Conservation (phyloP, 768 basidiomycete genomes). For the Kwoniella botswanensis region DNA sequence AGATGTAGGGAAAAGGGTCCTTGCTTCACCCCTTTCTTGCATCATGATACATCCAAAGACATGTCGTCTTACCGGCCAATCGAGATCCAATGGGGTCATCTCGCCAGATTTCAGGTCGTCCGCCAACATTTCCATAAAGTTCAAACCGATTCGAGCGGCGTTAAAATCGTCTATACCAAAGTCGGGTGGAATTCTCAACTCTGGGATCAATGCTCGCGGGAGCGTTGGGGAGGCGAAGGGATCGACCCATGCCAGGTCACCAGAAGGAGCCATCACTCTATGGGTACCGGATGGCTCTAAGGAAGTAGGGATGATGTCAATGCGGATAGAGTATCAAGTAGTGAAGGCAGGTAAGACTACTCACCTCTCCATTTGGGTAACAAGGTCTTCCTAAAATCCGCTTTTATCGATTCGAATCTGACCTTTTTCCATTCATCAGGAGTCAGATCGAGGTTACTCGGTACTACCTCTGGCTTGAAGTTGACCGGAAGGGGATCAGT, state of each 20-base stretch:
- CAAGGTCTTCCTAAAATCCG: neutral
- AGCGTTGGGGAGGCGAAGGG: neutral
- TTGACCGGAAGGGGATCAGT: neutral
- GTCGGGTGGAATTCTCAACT: neutral
- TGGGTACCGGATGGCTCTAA: neutral
- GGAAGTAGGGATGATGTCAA: neutral
- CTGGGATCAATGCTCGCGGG: neutral
- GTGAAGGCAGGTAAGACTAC: neutral
- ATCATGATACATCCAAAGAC: neutral
- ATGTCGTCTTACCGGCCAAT: neutral
- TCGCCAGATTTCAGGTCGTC: slow-evolving; percentile 3
- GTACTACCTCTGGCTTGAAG: neutral
- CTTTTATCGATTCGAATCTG: neutral
- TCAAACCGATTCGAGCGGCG: neutral
- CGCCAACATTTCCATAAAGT: neutral
- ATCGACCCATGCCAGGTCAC: neutral
- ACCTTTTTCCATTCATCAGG: neutral
- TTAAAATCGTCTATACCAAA: neutral
- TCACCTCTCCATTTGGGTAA: slow-evolving; percentile 4
- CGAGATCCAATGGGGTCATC: neutral
- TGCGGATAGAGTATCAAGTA: neutral
- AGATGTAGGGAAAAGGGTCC: neutral
- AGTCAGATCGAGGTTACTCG: neutral
- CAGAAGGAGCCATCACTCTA: neutral
- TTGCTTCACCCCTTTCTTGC: neutral